These are phyloP conservation scores for Fusarium multiceps DNA, from an alignment of 2,329 filamentous ascomycete species.

Conservation along the genomic window DNA sequence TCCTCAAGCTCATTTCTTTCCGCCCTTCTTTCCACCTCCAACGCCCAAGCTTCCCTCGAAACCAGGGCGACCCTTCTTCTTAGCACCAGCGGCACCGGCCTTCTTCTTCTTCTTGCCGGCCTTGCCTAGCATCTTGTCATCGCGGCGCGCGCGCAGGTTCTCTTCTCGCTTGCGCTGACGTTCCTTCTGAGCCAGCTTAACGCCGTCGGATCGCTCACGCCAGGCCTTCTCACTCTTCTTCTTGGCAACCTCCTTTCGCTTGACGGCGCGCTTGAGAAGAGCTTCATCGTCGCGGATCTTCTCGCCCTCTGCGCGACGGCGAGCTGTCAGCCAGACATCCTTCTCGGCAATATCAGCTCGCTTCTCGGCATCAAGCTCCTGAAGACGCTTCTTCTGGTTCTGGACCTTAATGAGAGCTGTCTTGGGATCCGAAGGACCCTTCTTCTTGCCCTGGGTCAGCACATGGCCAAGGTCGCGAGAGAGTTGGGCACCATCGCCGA, in stretches of 20 bases:
- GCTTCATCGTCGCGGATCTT: slow-evolving; percentile 87
- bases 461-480: slow-evolving; percentile 77
- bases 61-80: slow-evolving; percentile 67
- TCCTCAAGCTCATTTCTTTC: slow-evolving; percentile 56
- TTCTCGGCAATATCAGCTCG: slow-evolving; percentile 90
- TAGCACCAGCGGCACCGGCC: slow-evolving; percentile 44
- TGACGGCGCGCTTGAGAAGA: slow-evolving; percentile 91
- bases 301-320: slow-evolving; percentile 89
- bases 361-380: slow-evolving; percentile 80
- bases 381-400: slow-evolving; percentile 84
- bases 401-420: slow-evolving; percentile 88
- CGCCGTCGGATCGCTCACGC: slow-evolving; percentile 76
- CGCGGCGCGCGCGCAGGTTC: slow-evolving; percentile 78
- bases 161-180: slow-evolving; percentile 86
- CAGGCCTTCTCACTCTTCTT: slow-evolving; percentile 93
- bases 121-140: slow-evolving; percentile 73
- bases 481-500: slow-evolving; percentile 84
- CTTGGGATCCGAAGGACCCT: slow-evolving; percentile 85
- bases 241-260: slow-evolving; percentile 90
- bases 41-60: slow-evolving; percentile 76
- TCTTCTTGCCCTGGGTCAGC: slow-evolving; percentile 68
- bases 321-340: slow-evolving; percentile 91
- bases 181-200: slow-evolving; percentile 80
- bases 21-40: slow-evolving; percentile 62
- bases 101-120: slow-evolving; percentile 68